Percentiles rank a stretch among this genome's conserved stretches.
Conservation (phyloP, 2,329 filamentous ascomycete species). For the Nigrograna mackinnonii region DNA sequence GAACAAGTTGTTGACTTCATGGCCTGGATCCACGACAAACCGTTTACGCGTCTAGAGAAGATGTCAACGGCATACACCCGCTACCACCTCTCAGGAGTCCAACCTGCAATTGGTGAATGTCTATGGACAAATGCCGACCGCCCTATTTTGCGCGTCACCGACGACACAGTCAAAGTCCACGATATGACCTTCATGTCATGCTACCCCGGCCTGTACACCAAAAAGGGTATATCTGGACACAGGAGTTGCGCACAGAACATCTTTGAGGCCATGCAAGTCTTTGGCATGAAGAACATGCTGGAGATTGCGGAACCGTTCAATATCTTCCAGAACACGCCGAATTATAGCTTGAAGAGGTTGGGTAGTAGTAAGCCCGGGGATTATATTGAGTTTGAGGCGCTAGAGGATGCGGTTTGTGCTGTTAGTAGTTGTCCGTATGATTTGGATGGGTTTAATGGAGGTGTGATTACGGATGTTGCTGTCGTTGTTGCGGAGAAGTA, state of each 20-base stretch:
- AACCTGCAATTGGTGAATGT: slow-evolving; percentile 39
- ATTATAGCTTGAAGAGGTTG: slow-evolving; percentile 41
- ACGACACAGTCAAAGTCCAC: slow-evolving; percentile 44
- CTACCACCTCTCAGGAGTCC: slow-evolving; percentile 38
- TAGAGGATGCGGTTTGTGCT: slow-evolving; percentile 38
- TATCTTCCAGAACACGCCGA: slow-evolving; percentile 46
- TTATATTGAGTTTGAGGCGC: slow-evolving; percentile 43
- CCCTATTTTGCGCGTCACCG: slow-evolving; percentile 37
- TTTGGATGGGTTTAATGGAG: slow-evolving; percentile 42
- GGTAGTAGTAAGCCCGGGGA: slow-evolving; percentile 42
- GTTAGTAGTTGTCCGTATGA: slow-evolving; percentile 46
- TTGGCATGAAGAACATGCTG: slow-evolving; percentile 36
- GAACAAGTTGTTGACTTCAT: slow-evolving; percentile 46
- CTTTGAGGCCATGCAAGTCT: slow-evolving; percentile 39
- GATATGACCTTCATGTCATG: slow-evolving; percentile 48
- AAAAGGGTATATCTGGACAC: slow-evolving; percentile 35
- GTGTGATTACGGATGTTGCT: slow-evolving; percentile 42
- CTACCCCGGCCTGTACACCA: slow-evolving; percentile 41
- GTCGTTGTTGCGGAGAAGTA: slow-evolving; percentile 24
- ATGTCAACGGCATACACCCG: slow-evolving; percentile 44
- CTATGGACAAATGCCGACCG: slow-evolving; percentile 43
- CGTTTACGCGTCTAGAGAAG: slow-evolving; percentile 30
- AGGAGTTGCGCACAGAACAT: slow-evolving; percentile 43
- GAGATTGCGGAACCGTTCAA: slow-evolving; percentile 45
- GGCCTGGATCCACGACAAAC: slow-evolving; percentile 32